Evolutionary conservation across 371 early-diverging fungal genomes (phyloP).

Genomic region (Lichtheimia ramosa): DNA sequence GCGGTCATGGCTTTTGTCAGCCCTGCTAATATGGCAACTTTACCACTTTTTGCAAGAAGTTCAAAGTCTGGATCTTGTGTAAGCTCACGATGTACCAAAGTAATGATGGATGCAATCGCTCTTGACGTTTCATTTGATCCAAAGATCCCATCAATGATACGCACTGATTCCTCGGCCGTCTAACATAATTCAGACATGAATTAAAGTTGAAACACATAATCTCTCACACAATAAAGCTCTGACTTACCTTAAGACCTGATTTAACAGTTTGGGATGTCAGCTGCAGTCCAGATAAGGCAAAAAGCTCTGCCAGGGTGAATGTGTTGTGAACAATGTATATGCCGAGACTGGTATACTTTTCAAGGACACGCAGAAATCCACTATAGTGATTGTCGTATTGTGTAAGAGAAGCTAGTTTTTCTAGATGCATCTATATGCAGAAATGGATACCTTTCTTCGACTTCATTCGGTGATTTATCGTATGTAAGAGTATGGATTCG

Average conservation of each 20-base stretch:
- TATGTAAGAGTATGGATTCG: slow-evolving; percentile 45
- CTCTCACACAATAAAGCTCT: background rate
- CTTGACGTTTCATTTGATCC: slow-evolving; percentile 90
- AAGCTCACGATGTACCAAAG: slow-evolving; percentile 76
- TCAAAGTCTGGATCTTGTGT: slow-evolving; percentile 69
- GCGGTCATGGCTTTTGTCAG: slow-evolving; percentile 82
- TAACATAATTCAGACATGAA: slow-evolving; percentile 15
- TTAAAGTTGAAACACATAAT: background rate
- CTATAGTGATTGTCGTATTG: slow-evolving; percentile 2
- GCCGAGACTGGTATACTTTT: slow-evolving; percentile 69
- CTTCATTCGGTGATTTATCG: background rate
- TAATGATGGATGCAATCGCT: slow-evolving; percentile 81
- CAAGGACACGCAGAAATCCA: slow-evolving; percentile 62
- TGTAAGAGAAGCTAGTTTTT: background rate
- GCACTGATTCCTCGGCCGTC: slow-evolving; percentile 88
- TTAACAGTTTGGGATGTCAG: slow-evolving; percentile 72
- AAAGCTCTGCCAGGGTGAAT: slow-evolving; percentile 79
- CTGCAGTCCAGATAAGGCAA: slow-evolving; percentile 78
- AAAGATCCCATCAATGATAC: slow-evolving; percentile 89
- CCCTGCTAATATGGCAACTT: slow-evolving; percentile 68
- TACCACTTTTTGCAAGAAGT: slow-evolving; percentile 58
- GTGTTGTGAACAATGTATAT: slow-evolving; percentile 70
- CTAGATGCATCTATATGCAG: too few species aligned
- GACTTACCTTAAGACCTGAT: slow-evolving; percentile 64
- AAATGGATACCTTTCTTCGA: slow-evolving; percentile 14